Base-by-base conservation (phyloP, 2,329 filamentous ascomycete genomes). In the Colletotrichum sp. region DNA sequence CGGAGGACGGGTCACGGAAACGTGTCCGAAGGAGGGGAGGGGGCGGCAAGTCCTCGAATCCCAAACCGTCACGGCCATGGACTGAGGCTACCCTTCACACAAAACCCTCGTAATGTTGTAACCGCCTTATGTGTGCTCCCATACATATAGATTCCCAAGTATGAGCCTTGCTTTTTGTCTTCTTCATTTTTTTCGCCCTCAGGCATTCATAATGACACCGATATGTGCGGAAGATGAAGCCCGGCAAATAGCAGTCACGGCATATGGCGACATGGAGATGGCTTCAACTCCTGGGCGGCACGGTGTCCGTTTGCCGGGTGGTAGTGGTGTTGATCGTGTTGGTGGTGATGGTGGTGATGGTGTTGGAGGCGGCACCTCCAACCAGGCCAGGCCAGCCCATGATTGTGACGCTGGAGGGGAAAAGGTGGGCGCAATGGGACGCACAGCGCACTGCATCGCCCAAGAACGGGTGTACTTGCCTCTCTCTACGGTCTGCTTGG, bases 131-230 rank as follows among this genome's bases (percentile, higher is more conserved):
- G 66, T 74, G 74, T 76, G 71, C 71, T 65, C 55, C 71, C 65
- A 65, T 63, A 76, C 73, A 69, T 48, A 73, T 75, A 75, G 69
- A 75, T 75, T 75, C 69, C 69, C 73, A 75, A 69, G 73, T 73
- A 75, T 75, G 73, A 75, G 73, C 73, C 69, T 75, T 75, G 59
- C 34, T 30, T 59, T 63, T 38, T 64, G 8, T 28, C 30, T 9
- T 28, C 30, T 7, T n/a, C 24, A 9, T 14, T 16, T n/a, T 24
- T 21, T 55, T 13, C 14, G n/a, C 7, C 18, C 36, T 7, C 58
- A 34, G 38, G 30, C 59, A 7, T 7, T n/a, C 18, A 28, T 9
- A 43, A 7, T 43, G 24, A 34, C 28, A 63, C 61, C 34, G 24
- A n/a, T 1, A 7, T 32, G 52, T 10, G 14, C 59, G 21, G 26